Conservation (phyloP, 2,329 filamentous ascomycete genomes). For the Aspergillus novofumigatus region DNA sequence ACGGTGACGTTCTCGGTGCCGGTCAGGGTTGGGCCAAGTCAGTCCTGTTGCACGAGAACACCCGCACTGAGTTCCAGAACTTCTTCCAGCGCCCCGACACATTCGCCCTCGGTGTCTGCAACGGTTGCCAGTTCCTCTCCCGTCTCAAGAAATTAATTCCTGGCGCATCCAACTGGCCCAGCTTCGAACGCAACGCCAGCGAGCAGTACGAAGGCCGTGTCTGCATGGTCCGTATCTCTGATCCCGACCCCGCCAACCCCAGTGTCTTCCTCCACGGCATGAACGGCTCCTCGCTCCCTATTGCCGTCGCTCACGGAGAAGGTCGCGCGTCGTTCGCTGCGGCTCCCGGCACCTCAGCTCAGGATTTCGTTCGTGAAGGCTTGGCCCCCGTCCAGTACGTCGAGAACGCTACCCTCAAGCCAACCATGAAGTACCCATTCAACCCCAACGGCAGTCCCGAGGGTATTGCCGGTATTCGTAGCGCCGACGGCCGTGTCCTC, state of each 20-base stretch:
- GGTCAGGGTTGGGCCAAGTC: constrained; percentile 95
- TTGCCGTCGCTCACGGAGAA: constrained; percentile 87
- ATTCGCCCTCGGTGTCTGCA: constrained; percentile 91
- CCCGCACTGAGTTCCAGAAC: constrained; percentile 69
- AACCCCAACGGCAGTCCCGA: constrained; percentile 84
- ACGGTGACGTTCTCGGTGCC: constrained; percentile 88
- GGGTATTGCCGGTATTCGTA: constrained; percentile 77
- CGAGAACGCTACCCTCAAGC: constrained; percentile 67
- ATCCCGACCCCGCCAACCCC: constrained; percentile 52
- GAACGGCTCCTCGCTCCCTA: constrained; percentile 74
- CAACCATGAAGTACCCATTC: constrained; percentile 78
- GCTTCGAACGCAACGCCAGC: constrained; percentile 76
- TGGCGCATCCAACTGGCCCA: constrained; percentile 76
- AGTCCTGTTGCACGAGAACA: constrained; percentile 75
- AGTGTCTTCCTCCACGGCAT: constrained; percentile 91
- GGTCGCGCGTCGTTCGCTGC: constrained; percentile 70
- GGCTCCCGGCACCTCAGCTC: constrained; percentile 43
- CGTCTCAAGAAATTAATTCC: constrained; percentile 80
- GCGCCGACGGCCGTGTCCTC: constrained; percentile 71
- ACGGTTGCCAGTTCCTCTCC: constrained; percentile 93
- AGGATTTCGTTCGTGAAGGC: constrained; percentile 57
- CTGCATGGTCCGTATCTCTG: constrained; percentile 75
- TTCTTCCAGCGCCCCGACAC: constrained; percentile 90
- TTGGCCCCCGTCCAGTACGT: constrained; percentile 78
- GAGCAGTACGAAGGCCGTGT: constrained; percentile 89